Evolutionary conservation across 331 rosid genomes (phyloP).

Genomic region (Rhamnella rubrinervis): DNA sequence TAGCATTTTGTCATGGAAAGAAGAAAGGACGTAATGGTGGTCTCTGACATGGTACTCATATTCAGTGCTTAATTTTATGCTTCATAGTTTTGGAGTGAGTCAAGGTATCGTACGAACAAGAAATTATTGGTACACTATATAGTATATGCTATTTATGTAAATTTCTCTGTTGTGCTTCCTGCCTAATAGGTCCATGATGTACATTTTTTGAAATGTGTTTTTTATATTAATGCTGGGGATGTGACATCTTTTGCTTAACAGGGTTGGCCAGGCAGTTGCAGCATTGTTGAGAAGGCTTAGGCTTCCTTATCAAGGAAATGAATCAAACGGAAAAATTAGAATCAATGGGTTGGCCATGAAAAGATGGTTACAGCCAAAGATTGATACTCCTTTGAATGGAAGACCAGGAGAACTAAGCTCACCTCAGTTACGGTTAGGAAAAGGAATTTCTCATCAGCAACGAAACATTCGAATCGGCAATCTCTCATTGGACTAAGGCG

Average conservation of each 20-base stretch:
- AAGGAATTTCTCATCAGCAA: conserved; percentile 72
- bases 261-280: conserved; percentile 80
- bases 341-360: conserved; percentile 57
- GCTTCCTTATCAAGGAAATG: conserved; percentile 68
- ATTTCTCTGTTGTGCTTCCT: not conserved
- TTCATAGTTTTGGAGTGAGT: too few species aligned
- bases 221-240: not conserved
- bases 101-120: too few species aligned
- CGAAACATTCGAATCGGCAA: conserved; percentile 66
- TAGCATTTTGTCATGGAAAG: not conserved
- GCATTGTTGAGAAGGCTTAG: conserved; percentile 79
- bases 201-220: not conserved
- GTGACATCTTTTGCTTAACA: conserved; percentile 37
- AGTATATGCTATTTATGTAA: not conserved
- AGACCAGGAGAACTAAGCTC: conserved; percentile 61
- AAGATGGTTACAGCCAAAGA: conserved; percentile 88
- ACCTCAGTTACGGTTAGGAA: conserved; percentile 62
- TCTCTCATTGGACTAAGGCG: conserved; percentile 59
- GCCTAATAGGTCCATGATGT: not conserved
- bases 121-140: not conserved
- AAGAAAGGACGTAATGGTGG: not conserved
- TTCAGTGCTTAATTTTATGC: not conserved
- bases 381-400: conserved; percentile 54
- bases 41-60: not conserved
- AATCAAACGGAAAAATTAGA: conserved; percentile 76